Conservation (phyloP, 805 yeast genomes). For the Soucietia sequanensis region DNA sequence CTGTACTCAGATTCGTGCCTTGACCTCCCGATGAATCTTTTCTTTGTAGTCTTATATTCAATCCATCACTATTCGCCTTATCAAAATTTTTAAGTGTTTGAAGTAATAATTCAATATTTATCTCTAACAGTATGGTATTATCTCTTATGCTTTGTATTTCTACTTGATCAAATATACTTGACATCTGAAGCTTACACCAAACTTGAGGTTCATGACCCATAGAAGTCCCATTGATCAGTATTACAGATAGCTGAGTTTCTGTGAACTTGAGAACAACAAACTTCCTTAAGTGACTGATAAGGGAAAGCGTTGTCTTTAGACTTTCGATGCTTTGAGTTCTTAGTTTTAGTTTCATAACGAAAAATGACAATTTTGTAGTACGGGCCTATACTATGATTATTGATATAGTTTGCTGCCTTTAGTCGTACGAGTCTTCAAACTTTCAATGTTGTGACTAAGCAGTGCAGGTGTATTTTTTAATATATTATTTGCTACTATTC, state of each 20-base stretch:
- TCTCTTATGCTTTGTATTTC: slow-evolving; percentile 53
- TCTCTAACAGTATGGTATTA: slow-evolving; percentile 56
- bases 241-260: slow-evolving; percentile 45
- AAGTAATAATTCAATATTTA: slow-evolving; percentile 58
- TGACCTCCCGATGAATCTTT: slow-evolving; percentile 30
- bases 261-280: slow-evolving; percentile 58
- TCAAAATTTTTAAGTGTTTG: slow-evolving; percentile 60
- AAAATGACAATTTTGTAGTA: too few species aligned
- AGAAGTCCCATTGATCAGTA: slow-evolving; percentile 44
- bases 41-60: slow-evolving; percentile 52
- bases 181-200: slow-evolving; percentile 57
- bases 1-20: slow-evolving; percentile 20
- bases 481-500: too few species aligned
- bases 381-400: too few species aligned
- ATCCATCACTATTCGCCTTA: slow-evolving; percentile 47
- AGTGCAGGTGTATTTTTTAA: too few species aligned
- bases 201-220: slow-evolving; percentile 59
- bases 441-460: too few species aligned
- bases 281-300: slow-evolving; percentile 53
- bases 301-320: slow-evolving; percentile 41
- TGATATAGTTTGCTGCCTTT: too few species aligned
- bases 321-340: slow-evolving; percentile 17
- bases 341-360: slow-evolving; percentile 18
- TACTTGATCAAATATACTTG: slow-evolving; percentile 45
- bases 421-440: too few species aligned